phyloP scores from a whole-genome alignment of 2,329 filamentous ascomycete species.

The Talaromyces sp. region DNA sequence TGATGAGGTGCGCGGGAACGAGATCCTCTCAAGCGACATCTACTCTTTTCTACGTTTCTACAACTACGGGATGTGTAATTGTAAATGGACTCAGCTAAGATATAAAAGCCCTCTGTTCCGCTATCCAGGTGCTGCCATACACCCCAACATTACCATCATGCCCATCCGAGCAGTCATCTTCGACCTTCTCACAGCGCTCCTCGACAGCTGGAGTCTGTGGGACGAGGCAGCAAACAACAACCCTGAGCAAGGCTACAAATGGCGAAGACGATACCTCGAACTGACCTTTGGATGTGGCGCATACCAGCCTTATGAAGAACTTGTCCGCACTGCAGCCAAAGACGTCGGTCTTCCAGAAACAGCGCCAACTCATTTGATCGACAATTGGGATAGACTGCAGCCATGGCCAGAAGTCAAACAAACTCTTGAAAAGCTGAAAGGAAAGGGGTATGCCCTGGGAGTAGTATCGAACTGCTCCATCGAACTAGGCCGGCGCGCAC shows the following conservation, averaged over 20 bases:
- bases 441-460: slow-evolving; percentile 32
- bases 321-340: slow-evolving; percentile 29
- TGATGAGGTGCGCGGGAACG: slow-evolving; percentile 4
- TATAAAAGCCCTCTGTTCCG: neutral
- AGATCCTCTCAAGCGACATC: neutral
- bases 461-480: slow-evolving; percentile 42
- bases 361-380: slow-evolving; percentile 28
- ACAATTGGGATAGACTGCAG: slow-evolving; percentile 28
- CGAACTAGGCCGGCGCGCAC: slow-evolving; percentile 26
- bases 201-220: slow-evolving; percentile 44
- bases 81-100: neutral
- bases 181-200: slow-evolving; percentile 42
- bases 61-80: neutral
- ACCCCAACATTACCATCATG: neutral
- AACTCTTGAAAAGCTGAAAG: slow-evolving; percentile 24
- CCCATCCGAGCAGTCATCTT: slow-evolving; percentile 34
- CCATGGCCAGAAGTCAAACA: slow-evolving; percentile 24
- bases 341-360: slow-evolving; percentile 27
- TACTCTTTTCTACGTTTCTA: neutral
- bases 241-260: slow-evolving; percentile 22
- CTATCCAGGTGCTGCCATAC: neutral
- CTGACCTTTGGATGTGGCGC: slow-evolving; percentile 36
- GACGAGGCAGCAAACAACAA: slow-evolving; percentile 23
- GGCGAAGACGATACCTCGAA: slow-evolving; percentile 40
- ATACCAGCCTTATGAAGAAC: slow-evolving; percentile 30